A percentile compares a stretch with the other conserved stretches of the same genome.
Evolutionary conservation across 257 asterid genomes (phyloP).

Genomic region (Ilex asprella): DNA sequence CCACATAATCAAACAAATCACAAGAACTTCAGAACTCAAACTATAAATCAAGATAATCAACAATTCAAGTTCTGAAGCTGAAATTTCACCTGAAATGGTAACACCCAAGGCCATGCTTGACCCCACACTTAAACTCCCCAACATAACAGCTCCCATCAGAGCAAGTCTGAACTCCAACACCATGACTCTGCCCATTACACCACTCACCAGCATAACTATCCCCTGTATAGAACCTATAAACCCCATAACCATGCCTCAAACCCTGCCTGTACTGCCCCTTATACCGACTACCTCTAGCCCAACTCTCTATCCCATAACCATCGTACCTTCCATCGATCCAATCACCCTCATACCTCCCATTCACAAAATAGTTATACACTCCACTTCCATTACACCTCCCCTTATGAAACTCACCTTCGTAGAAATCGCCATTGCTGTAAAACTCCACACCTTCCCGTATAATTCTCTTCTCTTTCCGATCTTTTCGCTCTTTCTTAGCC

Average conservation of each 20-base stretch:
- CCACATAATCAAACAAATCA: too few relatives aligned
- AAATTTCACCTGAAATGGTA: not conserved
- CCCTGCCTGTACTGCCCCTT: not conserved
- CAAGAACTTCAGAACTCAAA: too few relatives aligned
- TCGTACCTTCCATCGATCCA: conserved; percentile 19
- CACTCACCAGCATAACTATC: conserved; percentile 16
- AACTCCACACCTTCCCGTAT: conserved; percentile 17
- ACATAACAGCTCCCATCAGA: conserved; percentile 17
- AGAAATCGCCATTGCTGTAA: conserved; percentile 41
- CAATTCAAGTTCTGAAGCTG: too few relatives aligned
- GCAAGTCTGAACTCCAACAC: conserved; percentile 15
- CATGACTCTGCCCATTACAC: conserved; percentile 19
- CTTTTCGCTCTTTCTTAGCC: not conserved
- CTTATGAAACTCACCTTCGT: conserved; percentile 40
- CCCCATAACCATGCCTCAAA: conserved; percentile 12
- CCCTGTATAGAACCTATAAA: conserved; percentile 19
- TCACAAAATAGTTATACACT: conserved; percentile 31
- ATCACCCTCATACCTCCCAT: conserved; percentile 21
- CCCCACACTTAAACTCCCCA: conserved; percentile 15
- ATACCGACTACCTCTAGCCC: not conserved
- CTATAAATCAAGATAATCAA: too few relatives aligned
- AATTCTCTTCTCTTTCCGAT: not conserved
- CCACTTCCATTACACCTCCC: conserved; percentile 45
- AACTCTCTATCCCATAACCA: not conserved
- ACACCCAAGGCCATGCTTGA: conserved; percentile 17